Base-by-base conservation (phyloP, 768 basidiomycete genomes). In the Tulasnella sp. region DNA sequence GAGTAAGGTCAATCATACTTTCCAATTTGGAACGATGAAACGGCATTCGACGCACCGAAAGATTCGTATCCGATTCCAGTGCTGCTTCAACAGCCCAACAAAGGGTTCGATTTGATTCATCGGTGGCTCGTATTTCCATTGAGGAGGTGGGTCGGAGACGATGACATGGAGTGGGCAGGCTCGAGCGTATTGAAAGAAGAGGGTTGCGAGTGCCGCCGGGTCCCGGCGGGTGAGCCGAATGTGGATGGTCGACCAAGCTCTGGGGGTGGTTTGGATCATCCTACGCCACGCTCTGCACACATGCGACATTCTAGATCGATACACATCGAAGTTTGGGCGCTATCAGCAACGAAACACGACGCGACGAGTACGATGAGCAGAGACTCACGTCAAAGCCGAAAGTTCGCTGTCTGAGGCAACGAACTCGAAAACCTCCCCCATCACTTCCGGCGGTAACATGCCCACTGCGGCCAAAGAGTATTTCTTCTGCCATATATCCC, bases 361-460 rank as follows among this genome's bases (percentile, higher is more conserved):
- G 26, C 42, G 16, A 73, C 48, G 20, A 51, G 32, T 37, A 40
- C 57, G 37, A 26, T 13, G 61, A 40, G 18, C 18, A 61, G 10
- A 29, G n/a, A 61, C 76, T 72, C 70, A 77, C 76, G 51, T 23
- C 69, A 77, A 44, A 13, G 76, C 69, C 61, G 76, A 61, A 35
- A 71, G 26, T 26, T 77, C 76, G 46, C 70, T 48, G 40, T 44
- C 69, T 23, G 39, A 26, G 4, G 44, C 44, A 70, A 55, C 70
- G 70, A 72, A 77, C 67, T 42, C 69, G 42, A 77, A 77, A 39
- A 77, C 69, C 70, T 77, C 76, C 6, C 76, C 76, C 61, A 77
- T 70, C 16, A 77, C 44, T 23, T 77, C 76, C 39, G 67, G 61
- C 32, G 76, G 76, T 20, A 77, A 40, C 39, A 77, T 42, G 16